Evolutionary conservation across 768 basidiomycete genomes (phyloP), one percentile per base, ranked within the genome.

Genomic region (Agaricus blazei): DNA sequence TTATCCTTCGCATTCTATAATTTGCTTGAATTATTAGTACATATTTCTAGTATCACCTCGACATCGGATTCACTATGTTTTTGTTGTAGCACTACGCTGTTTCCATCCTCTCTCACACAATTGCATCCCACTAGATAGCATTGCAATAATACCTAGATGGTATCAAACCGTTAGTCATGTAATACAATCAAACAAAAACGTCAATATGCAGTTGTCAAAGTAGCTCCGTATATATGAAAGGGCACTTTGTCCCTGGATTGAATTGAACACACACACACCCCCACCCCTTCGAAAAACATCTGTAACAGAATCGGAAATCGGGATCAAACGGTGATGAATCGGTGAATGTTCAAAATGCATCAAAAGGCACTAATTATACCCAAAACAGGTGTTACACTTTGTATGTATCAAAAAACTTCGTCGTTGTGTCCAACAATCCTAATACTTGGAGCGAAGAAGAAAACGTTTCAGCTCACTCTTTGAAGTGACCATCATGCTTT

Each of bases 1-100:
- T 49, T 44, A 23, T 43, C 47, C 34, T 56, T 42, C 54, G 31
- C 49, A 56, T 50, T 45, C 48, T 50, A 49, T 41, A 41, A 41
- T 41, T 24, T 34, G 9, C n/a, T 51, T 54, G 58, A 55, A 54
- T 59, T 55, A 59, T 36, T 58, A 58, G 48, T 59, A 49, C 47
- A 14, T 31, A 28, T 38, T 27, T 26, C 41, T 46, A 45, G 31
- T 46, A 29, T 46, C 36, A 34, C 28, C 24, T 41, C 15, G 51
- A 31, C 26, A 27, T 9, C 41, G 26, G 36, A 40, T 48, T 38
- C 19, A 44, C 40, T 56, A 40, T n/a, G 34, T 19, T 40, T 48
- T 38, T 55, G 47, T 27, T 56, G 54, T 56, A 56, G 54, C 48
- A 56, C 48, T 45, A 58, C 52, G 37, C 54, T 34, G 34, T 34